Evolutionary conservation across 2,329 filamentous ascomycete genomes (phyloP), one percentile per base, ranked within the genome.

Genomic region (Hymenoscyphus linearis): DNA sequence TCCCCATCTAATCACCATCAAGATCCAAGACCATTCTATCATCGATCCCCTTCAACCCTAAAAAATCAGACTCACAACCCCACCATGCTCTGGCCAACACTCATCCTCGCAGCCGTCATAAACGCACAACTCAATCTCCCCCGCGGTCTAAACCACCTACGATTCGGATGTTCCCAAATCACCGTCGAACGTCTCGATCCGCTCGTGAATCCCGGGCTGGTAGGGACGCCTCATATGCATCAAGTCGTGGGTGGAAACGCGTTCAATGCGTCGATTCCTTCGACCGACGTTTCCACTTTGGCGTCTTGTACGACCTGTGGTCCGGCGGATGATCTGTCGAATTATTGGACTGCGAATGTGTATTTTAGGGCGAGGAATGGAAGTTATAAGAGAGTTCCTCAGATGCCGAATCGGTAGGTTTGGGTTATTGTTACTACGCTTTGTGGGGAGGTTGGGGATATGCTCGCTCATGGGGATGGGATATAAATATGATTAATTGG

Each of bases 321-420:
- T 10, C 52, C 59, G n/a, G 27, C 56, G 1, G 60, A 74, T 52
- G 72, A 73, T 59, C 61, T 67, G 60, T 66, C 58, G 36, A 71
- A 73, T 52, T 71, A 70, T 62, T 70, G 68, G 69, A 70, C 69
- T 2, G 69, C 69, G 1, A 69, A 70, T 57, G 27, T 73, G 57
- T 70, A 70, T 62, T 71, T 71, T 64, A 70, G 70, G 61, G 69
- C 68, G 31, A 59, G 63, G 27, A 65, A 65, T 40, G 61, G 61
- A 2, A 61, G 54, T 12, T 65, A 61, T 27, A 62, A 62, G 31
- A 52, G 60, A n/a, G 63, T 65, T 12, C 58, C 60, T 18, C 61
- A 61, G 14, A 36, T 62, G 6, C 53, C 56, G 35, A 58, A 58
- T 18, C 53, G 56, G 62, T 64, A 61, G 14, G 59, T 58, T 50